phyloP scores from a whole-genome alignment of 2,329 filamentous ascomycete genomes.

The Pseudocercospora pini-densiflorae region DNA sequence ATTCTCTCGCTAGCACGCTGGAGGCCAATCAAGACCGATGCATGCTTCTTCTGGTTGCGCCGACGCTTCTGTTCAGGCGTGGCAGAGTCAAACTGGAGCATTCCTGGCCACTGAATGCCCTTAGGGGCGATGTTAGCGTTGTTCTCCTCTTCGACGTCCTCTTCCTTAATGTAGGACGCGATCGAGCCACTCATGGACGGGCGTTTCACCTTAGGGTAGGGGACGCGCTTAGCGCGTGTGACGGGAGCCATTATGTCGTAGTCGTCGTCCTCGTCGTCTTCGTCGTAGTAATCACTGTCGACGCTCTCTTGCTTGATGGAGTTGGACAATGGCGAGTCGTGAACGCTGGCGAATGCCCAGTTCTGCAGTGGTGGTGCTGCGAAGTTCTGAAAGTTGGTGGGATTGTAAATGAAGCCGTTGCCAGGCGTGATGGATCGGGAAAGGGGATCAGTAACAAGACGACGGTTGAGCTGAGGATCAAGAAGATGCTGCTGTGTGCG shows the following conservation, averaged over 20 bases:
- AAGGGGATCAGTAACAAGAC: slow-evolving; percentile 32
- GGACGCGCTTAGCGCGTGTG: slow-evolving; percentile 5
- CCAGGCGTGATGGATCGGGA: slow-evolving; percentile 36
- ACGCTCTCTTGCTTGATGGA: slow-evolving; percentile 37
- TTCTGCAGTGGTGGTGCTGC: slow-evolving; percentile 44
- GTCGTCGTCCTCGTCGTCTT: slow-evolving; percentile 29
- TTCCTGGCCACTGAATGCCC: slow-evolving; percentile 75
- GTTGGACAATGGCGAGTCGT: slow-evolving; percentile 19
- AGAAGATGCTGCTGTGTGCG: slow-evolving; percentile 35
- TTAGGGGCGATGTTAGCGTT: slow-evolving; percentile 62
- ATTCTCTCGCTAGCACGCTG: slow-evolving; percentile 67
- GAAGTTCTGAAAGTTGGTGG: slow-evolving; percentile 26
- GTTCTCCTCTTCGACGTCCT: slow-evolving; percentile 38
- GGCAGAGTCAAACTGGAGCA: slow-evolving; percentile 81
- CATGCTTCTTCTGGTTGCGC: slow-evolving; percentile 78
- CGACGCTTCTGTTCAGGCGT: slow-evolving; percentile 73
- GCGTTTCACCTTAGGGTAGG: slow-evolving; percentile 11
- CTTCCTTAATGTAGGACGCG: slow-evolving; percentile 31
- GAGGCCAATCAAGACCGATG: slow-evolving; percentile 71
- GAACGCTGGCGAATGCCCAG: slow-evolving; percentile 35
- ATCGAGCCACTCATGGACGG: slow-evolving; percentile 20
- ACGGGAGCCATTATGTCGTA: slow-evolving; percentile 18
- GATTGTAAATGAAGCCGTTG: slow-evolving; percentile 24
- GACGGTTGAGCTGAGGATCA: slow-evolving; percentile 37
- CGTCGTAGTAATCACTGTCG: slow-evolving; percentile 31